Base-by-base conservation (phyloP, 2,329 filamentous ascomycete genomes). In the Neopestalotiopsis sp. region DNA sequence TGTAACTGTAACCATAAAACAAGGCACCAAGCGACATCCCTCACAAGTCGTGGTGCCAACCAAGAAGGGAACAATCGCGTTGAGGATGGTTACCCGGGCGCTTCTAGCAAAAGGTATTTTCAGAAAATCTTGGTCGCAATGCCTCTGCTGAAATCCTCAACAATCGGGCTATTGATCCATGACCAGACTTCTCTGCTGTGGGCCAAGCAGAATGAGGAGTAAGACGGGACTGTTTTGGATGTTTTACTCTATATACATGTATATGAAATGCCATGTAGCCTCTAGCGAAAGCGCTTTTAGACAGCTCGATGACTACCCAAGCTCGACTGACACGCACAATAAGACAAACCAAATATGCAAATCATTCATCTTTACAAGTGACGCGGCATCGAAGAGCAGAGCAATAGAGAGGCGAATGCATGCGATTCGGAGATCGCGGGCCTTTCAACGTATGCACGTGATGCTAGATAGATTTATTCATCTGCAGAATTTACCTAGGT, bases 391-490 rank as follows among this genome's bases (percentile, higher is more conserved):
- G 17, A 52, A 52, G n/a, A 52, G 20, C 5, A 52, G 45, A 17
- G 45, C 9, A 7, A n/a, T 17, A 52, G 45, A 52, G 59, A 62
- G 59, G 30, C 30, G 30, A 62, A 6, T 24, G 7, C 4, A 28
- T 59, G 13, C 24, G 24, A 59, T 30, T 30, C 30, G 7, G 9
- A 59, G 7, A 49, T 65, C 40, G 17, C 59, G 13, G 40, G 32
- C 20, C 6, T 38, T 7, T 7, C 68, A 76, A 78, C 77, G 77
- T 77, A 79, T 74, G 75, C 78, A 71, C 77, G 77, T 78, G 78
- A 69, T 78, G 74, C 78, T 79, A 75, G 72, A 72, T 74, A 73
- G 69, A 66, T 75, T 78, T 78, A 77, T 78, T 80, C 76, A 78
- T 76, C 78, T 78, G 75, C 73, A 69, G 68, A 70, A 73, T 40